These are phyloP conservation scores for Ascodesmis nigricans DNA, from an alignment of 495 filamentous ascomycete genomes.

Conservation along the genomic window DNA sequence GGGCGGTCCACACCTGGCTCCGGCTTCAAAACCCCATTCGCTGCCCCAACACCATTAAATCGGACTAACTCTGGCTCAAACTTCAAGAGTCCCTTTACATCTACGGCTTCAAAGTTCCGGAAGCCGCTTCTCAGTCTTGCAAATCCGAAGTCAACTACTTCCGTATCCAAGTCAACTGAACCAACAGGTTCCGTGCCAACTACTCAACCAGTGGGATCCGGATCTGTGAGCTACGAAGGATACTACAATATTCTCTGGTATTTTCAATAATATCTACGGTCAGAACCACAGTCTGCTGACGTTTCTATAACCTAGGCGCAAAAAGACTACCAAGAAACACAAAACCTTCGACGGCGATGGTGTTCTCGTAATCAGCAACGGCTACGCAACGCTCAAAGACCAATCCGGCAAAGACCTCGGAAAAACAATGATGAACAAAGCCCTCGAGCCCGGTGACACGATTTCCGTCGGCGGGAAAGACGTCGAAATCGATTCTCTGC, in stretches of 20 bases:
- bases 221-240: background rate
- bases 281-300: background rate
- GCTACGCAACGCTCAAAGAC: conserved; percentile 42
- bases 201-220: background rate
- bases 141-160: conserved; percentile 18
- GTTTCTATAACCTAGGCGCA: conserved; percentile 34
- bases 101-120: conserved; percentile 7
- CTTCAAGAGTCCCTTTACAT: background rate
- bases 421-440: conserved; percentile 30
- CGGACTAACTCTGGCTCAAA: conserved; percentile 2
- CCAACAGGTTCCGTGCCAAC: background rate
- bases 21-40: background rate
- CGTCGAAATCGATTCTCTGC: conserved; percentile 45
- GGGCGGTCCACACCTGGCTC: background rate
- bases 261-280: conserved; percentile 3
- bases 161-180: background rate
- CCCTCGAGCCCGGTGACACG: conserved; percentile 37
- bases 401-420: conserved; percentile 41
- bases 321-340: conserved; percentile 56
- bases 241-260: conserved; percentile 54
- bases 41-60: background rate
- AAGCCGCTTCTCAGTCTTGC: conserved; percentile 27
- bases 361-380: conserved; percentile 34
- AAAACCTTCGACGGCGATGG: conserved; percentile 82
- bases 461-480: conserved; percentile 51